phyloP scores from a whole-genome alignment of 1,284 basidiomycete species.

The Leccinum laetum region DNA sequence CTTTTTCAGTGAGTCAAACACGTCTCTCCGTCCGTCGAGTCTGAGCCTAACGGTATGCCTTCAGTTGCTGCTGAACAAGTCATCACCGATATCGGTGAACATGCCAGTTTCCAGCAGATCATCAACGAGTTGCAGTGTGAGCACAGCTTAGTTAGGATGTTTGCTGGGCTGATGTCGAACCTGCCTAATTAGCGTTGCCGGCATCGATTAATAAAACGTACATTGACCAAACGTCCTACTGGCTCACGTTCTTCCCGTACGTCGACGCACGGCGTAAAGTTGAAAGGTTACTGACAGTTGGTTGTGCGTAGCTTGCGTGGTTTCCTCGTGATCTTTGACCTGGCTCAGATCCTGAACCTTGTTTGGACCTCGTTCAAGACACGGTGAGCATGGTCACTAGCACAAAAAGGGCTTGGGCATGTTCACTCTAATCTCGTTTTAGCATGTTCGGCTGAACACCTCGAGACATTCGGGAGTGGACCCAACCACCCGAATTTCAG shows the following conservation, averaged over 20 bases:
- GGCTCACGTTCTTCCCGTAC: slow-evolving; percentile 93
- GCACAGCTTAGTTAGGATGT: slow-evolving; percentile 7
- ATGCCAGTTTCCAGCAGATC: slow-evolving; percentile 67
- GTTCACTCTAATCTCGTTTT: neutral
- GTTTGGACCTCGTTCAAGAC: slow-evolving; percentile 87
- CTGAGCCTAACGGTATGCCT: neutral
- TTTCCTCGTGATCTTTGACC: slow-evolving; percentile 91
- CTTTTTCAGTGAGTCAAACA: slow-evolving; percentile 71
- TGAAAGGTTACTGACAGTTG: slow-evolving; percentile 12
- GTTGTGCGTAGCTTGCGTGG: slow-evolving; percentile 70
- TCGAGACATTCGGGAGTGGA: slow-evolving; percentile 95
- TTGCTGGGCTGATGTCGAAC: slow-evolving; percentile 4
- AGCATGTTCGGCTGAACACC: slow-evolving; percentile 95
- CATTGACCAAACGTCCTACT: slow-evolving; percentile 84
- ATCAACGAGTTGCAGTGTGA: slow-evolving; percentile 65
- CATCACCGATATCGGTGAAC: slow-evolving; percentile 65
- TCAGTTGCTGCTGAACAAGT: slow-evolving; percentile 58
- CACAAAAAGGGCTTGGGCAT: neutral
- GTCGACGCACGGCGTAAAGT: slow-evolving; percentile 26
- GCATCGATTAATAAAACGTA: slow-evolving; percentile 76
- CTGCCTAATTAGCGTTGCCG: slow-evolving; percentile 57
- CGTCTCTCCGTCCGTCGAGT: neutral
- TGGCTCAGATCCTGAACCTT: slow-evolving; percentile 94
- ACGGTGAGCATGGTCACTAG: slow-evolving; percentile 36
- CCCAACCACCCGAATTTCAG: slow-evolving; percentile 92